Conservation (phyloP, 768 basidiomycete genomes). For the Boletus eberwhitei region DNA sequence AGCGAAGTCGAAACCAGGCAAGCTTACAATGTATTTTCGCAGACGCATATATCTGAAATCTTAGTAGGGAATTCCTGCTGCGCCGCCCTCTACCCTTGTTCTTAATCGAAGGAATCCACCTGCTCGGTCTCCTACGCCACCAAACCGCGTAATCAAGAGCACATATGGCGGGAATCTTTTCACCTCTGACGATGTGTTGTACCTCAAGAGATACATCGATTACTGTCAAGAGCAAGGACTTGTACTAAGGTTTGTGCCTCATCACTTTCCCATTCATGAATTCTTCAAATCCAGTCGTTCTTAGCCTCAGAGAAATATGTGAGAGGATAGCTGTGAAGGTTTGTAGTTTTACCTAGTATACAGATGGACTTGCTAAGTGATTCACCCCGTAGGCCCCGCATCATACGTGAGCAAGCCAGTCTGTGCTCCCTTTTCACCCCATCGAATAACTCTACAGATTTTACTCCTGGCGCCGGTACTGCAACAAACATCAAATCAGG, state of each 20-base stretch:
- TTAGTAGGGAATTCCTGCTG: slow-evolving; percentile 55
- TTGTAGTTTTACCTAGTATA: slow-evolving; percentile 9
- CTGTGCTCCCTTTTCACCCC: background rate
- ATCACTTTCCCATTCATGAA: slow-evolving; percentile 26
- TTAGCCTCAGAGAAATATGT: slow-evolving; percentile 72
- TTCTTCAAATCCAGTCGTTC: background rate
- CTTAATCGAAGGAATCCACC: slow-evolving; percentile 61
- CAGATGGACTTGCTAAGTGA: slow-evolving; percentile 2
- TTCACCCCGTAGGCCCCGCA: slow-evolving; percentile 63
- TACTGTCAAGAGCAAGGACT: slow-evolving; percentile 87
- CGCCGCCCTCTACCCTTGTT: slow-evolving; percentile 64
- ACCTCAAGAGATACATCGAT: slow-evolving; percentile 85
- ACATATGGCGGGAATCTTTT: slow-evolving; percentile 88
- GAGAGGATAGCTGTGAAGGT: slow-evolving; percentile 84
- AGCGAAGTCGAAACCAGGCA: slow-evolving; percentile 61
- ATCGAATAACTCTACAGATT: slow-evolving; percentile 47
- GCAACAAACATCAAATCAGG: slow-evolving; percentile 91
- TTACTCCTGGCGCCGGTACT: slow-evolving; percentile 89
- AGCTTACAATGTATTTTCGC: slow-evolving; percentile 1
- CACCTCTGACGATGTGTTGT: slow-evolving; percentile 77
- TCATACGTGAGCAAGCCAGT: slow-evolving; percentile 60
- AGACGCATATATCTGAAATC: slow-evolving; percentile 1
- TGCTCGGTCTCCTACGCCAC: slow-evolving; percentile 81
- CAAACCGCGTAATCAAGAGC: slow-evolving; percentile 79
- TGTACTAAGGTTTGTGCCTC: slow-evolving; percentile 59